Base-by-base conservation (phyloP, 768 basidiomycete species). In the Calocybe gangraenosa region DNA sequence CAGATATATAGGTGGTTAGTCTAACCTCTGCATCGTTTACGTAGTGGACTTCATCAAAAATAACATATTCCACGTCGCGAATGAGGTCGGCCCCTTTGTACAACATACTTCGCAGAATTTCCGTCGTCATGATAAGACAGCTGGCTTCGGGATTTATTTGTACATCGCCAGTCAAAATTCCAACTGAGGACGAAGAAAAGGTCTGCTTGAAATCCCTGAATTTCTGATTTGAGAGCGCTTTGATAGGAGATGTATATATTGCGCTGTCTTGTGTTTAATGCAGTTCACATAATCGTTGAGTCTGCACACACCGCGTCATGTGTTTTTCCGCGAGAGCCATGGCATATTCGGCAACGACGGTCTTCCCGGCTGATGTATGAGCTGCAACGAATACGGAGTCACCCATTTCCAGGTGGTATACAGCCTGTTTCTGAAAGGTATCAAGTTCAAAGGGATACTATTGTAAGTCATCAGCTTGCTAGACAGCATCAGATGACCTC, bases 341-440 rank as follows among this genome's bases (percentile, higher is more conserved):
- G 1, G 96, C 96, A 63, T 98, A 99, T 60, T 99, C 96, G 0
- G 96, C 96, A 7, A 99, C 96, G 14, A 98, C 96, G 1, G 96
- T 99, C 67, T 99, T 99, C 25, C 96, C 96, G 13, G 96, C 96
- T n/a, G 91, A 94, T 3, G 96, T 99, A 66, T 99, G 96, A 4
- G 96, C 96, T 11, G 96, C 96, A n/a, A 99, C 94, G 61, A 99
- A 99, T 14, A 99, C 95, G 10, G 92, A 95, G 54, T 99, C 91
- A 7, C 94, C 96, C 73, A 89, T 82, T 64, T 99, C 96, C 14
- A 99, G 75, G 65, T 96, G 93, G 65, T 96, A 96, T 6, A 98
- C 91, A 1, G 96, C 96, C 62, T 98, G 92, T 63, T 97, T 98
- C 65, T 99, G 96, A 70, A 98, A 99, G 0, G 86, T 94, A 64